phyloP scores from a whole-genome alignment of 495 filamentous ascomycete genomes.

The Lasiosphaeriaceae sp. region DNA sequence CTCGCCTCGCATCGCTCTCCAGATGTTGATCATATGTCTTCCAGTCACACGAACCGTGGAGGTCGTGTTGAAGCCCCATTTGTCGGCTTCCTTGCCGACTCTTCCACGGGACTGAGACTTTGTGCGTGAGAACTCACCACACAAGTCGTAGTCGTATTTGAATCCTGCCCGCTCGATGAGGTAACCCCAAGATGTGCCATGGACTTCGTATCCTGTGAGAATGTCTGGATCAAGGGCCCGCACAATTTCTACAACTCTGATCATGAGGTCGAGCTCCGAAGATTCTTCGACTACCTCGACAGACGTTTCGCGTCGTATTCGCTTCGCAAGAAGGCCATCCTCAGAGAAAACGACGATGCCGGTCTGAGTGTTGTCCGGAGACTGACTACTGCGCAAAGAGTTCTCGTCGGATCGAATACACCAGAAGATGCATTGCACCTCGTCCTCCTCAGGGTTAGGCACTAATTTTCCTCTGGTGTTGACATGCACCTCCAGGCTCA shows the following conservation, averaged over 20 bases:
- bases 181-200: slow-evolving; percentile 91
- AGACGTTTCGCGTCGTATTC: slow-evolving; percentile 33
- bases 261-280: slow-evolving; percentile 80
- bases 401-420: slow-evolving; percentile 71
- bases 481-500: slow-evolving; percentile 94
- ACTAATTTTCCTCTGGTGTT: slow-evolving; percentile 77
- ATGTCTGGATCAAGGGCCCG: slow-evolving; percentile 85
- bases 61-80: slow-evolving; percentile 90
- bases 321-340: slow-evolving; percentile 49
- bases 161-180: slow-evolving; percentile 81
- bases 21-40: slow-evolving; percentile 94
- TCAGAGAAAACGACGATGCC: slow-evolving; percentile 67
- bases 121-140: slow-evolving; percentile 85
- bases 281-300: slow-evolving; percentile 68
- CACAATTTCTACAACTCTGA: slow-evolving; percentile 80
- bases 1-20: slow-evolving; percentile 92
- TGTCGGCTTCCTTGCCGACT: slow-evolving; percentile 80
- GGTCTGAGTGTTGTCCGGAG: slow-evolving; percentile 35
- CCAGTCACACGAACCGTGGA: slow-evolving; percentile 85
- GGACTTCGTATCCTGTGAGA: slow-evolving; percentile 92
- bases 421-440: slow-evolving; percentile 90
- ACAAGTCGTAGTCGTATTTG: slow-evolving; percentile 86
- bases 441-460: slow-evolving; percentile 86
- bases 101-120: slow-evolving; percentile 75
- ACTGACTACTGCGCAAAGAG: slow-evolving; percentile 15